phyloP scores from a whole-genome alignment of 2,329 filamentous ascomycete species.

The Nothophoma quercina region DNA sequence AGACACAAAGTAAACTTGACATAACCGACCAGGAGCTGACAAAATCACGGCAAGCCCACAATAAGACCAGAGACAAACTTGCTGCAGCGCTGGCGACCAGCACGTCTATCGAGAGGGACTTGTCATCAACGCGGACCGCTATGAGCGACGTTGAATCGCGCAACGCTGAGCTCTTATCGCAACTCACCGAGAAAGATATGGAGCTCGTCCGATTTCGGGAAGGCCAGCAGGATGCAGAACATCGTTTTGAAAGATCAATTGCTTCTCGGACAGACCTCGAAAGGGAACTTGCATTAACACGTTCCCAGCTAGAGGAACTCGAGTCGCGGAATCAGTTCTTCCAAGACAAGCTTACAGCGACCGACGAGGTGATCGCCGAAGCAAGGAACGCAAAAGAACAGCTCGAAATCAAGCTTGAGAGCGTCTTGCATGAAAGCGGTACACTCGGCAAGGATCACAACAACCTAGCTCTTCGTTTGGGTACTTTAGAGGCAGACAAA shows the following conservation, averaged over 20 bases:
- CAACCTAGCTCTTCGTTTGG: slow-evolving; percentile 2
- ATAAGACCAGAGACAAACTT: slow-evolving; percentile 5
- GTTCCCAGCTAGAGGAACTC: not conserved
- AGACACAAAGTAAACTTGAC: slow-evolving; percentile 6
- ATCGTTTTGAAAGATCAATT: not conserved
- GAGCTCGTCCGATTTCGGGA: slow-evolving; percentile 7
- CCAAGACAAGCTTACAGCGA: not conserved
- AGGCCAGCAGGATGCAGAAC: not conserved
- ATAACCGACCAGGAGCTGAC: not conserved
- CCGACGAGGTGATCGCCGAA: not conserved
- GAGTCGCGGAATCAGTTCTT: slow-evolving; percentile 1
- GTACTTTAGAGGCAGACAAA: slow-evolving; percentile 15
- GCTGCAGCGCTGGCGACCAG: slow-evolving; percentile 15
- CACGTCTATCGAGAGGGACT: slow-evolving; percentile 26
- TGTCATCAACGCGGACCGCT: slow-evolving; percentile 22
- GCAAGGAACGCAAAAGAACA: not conserved
- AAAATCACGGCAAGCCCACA: not conserved
- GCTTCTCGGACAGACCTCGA: slow-evolving; percentile 5
- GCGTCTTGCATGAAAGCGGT: slow-evolving; percentile 4
- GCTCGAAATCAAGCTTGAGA: slow-evolving; percentile 7
- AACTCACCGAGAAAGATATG: slow-evolving; percentile 20
- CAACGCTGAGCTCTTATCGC: slow-evolving; percentile 21
- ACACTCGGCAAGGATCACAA: slow-evolving; percentile 12
- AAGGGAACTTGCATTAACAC: slow-evolving; percentile 9
- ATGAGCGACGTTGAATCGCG: slow-evolving; percentile 28